Base-by-base conservation (phyloP, 805 yeast genomes). In the Monosporozyma solicola region DNA sequence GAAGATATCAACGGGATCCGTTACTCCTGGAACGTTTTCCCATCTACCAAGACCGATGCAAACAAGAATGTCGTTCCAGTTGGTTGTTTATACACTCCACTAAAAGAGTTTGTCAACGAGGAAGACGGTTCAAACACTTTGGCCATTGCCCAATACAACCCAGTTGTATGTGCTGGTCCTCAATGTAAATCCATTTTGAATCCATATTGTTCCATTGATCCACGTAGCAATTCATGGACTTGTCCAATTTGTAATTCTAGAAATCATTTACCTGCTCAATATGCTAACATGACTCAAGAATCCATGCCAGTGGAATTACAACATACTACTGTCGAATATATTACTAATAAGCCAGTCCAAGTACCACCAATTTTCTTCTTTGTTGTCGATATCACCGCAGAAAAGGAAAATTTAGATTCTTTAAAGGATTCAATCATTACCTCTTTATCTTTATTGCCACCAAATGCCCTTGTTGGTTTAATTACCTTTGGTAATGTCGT, bases 71-170 rank as follows among this genome's bases (percentile, higher is more conserved):
- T 92, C 20, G 91, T 94, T 33, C 99, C 99, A 11, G 84, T 94
- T 39, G 96, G 97, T 44, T 85, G 96, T 53, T 73, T 94, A 57
- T 94, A 90, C 75, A 91, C 97, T n/a, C 99, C 99, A 8, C 78
- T 94, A 61, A 82, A 88, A 63, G 81, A 80, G 54, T 80, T 87
- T 59, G 85, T 84, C 55, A 90, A 84, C 27, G 52, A 50, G 29
- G 48, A 50, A 4, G 46, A 43, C 13, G 52, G 52, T 4, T 25
- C 46, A 5, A 44, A 45, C 22, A 20, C 37, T 57, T 74, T 89
- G 57, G 84, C 88, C 16, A 72, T 87, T 51, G 89, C 92, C 53
- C 80, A 80, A 61, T 89, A 90, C 70, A 96, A 91, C 68, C 97
- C 97, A 11, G 82, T 83, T 50, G 72, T 80, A 45, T 91, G 97